Percentiles rank a stretch among this genome's conserved stretches.
phyloP scores from a whole-genome alignment of 1,139 yeast species.

The Eremothecium coryli region DNA sequence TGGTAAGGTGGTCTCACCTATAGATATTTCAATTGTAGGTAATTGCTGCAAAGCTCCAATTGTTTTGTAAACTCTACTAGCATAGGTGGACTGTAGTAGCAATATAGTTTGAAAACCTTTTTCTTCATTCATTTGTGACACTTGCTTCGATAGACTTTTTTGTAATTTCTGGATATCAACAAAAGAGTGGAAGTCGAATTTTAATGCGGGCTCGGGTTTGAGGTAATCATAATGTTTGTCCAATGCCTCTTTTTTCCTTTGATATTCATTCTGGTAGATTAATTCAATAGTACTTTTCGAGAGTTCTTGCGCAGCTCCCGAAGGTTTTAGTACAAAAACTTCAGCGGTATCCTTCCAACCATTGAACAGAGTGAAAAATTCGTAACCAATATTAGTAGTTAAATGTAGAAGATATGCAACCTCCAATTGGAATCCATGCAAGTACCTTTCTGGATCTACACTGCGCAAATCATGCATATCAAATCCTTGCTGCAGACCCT shows the following conservation, averaged over 20 bases:
- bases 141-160: constrained; percentile 44
- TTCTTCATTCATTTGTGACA: constrained; percentile 56
- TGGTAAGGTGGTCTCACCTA: constrained; percentile 52
- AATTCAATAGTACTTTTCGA: constrained; percentile 43
- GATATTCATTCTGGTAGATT: constrained; percentile 46
- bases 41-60: constrained; percentile 44
- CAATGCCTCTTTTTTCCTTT: constrained; percentile 40
- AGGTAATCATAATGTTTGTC: constrained; percentile 39
- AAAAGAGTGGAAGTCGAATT: constrained; percentile 45
- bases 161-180: constrained; percentile 43
- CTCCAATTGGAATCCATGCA: constrained; percentile 48
- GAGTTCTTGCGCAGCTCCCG: constrained; percentile 57
- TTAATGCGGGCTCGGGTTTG: constrained; percentile 42
- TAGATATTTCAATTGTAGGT: constrained; percentile 56
- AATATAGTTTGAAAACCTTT: constrained; percentile 59
- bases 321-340: constrained; percentile 61
- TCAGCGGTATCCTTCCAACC: constrained; percentile 51
- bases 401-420: constrained; percentile 64
- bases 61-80: constrained; percentile 37
- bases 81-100: constrained; percentile 65
- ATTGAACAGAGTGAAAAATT: constrained; percentile 58
- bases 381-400: constrained; percentile 61
- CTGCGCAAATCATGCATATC: constrained; percentile 48
- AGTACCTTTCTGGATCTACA: constrained; percentile 42
- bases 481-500: constrained; percentile 81